phyloP scores from a whole-genome alignment of 768 basidiomycete species.

The Leccinum subgranulosum region DNA sequence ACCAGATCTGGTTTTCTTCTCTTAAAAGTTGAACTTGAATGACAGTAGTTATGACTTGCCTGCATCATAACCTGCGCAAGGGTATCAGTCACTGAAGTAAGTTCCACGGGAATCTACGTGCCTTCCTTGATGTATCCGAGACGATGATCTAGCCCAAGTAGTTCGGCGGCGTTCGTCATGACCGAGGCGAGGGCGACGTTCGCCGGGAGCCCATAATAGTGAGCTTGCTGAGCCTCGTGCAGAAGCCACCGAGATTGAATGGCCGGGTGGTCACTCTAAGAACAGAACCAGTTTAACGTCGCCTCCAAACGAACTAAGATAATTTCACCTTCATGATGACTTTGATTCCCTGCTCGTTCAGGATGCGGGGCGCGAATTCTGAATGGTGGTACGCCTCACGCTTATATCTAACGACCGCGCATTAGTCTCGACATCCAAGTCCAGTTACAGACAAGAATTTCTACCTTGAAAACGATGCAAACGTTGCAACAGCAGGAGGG shows the following conservation, averaged over 20 bases:
- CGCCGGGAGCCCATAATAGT: constrained; percentile 72
- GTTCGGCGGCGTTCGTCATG: constrained; percentile 66
- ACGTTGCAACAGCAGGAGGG: constrained; percentile 68
- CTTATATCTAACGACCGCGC: constrained; percentile 45
- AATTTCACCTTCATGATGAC: constrained; percentile 49
- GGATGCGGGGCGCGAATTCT: constrained; percentile 53
- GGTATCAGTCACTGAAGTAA: constrained; percentile 1
- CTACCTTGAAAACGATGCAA: constrained; percentile 54
- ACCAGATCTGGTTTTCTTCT: constrained; percentile 39
- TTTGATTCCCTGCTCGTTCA: constrained; percentile 46
- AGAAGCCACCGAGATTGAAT: constrained; percentile 72
- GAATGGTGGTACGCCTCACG: constrained; percentile 56
- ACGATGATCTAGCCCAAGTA: constrained; percentile 76
- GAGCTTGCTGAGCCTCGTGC: constrained; percentile 82
- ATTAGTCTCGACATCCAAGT: neutral
- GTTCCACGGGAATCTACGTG: constrained; percentile 10
- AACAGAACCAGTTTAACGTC: neutral
- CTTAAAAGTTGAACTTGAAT: neutral
- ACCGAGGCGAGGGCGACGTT: constrained; percentile 72
- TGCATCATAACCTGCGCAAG: constrained; percentile 62
- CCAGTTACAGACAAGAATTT: neutral
- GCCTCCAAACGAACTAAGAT: neutral
- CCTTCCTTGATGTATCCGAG: constrained; percentile 74
- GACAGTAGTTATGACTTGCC: constrained; percentile 17
- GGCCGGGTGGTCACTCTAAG: constrained; percentile 63